A percentile compares a stretch with the other conserved stretches of the same genome.
phyloP scores from a whole-genome alignment of 768 basidiomycete genomes.

The Kwoniella sp. region DNA sequence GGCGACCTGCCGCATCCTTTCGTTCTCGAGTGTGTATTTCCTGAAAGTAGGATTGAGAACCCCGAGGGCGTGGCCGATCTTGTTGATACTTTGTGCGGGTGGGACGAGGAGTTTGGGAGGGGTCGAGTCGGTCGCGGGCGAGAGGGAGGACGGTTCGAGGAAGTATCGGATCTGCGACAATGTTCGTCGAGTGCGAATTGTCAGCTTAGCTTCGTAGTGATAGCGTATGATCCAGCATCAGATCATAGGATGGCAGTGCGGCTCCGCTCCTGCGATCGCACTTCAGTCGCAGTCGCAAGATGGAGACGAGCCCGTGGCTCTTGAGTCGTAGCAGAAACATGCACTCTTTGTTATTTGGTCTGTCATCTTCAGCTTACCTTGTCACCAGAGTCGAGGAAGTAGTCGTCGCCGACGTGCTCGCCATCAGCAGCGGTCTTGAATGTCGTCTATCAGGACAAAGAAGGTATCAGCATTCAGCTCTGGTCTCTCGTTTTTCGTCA shows the following conservation, averaged over 20 bases:
- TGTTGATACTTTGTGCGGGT: conserved; percentile 77
- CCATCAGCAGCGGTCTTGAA: conserved; percentile 71
- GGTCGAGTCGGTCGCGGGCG: conserved; percentile 59
- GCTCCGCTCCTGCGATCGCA: too few species aligned
- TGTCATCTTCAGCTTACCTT: conserved; percentile 62
- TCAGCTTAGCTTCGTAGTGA: neutral
- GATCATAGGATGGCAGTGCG: too few species aligned
- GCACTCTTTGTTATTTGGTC: neutral
- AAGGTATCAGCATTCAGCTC: neutral
- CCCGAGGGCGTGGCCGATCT: conserved; percentile 75
- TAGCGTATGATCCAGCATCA: too few species aligned
- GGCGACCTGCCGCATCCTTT: conserved; percentile 68
- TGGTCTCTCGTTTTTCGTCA: neutral
- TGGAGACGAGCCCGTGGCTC: too few species aligned
- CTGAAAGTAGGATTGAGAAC: conserved; percentile 81
- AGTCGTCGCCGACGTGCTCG: conserved; percentile 71
- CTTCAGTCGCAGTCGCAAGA: too few species aligned
- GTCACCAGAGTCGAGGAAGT: conserved; percentile 88
- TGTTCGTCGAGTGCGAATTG: neutral
- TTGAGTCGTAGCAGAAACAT: too few species aligned
- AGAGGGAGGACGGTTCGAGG: conserved; percentile 84
- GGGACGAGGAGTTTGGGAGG: conserved; percentile 67
- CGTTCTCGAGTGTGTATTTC: conserved; percentile 77
- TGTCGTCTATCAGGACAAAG: conserved; percentile 63
- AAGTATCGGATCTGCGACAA: conserved; percentile 79